Percentiles rank a stretch among this genome's conserved stretches.
Evolutionary conservation across 139 green algal species (phyloP).

Genomic region (Chloropicon primus): DNA sequence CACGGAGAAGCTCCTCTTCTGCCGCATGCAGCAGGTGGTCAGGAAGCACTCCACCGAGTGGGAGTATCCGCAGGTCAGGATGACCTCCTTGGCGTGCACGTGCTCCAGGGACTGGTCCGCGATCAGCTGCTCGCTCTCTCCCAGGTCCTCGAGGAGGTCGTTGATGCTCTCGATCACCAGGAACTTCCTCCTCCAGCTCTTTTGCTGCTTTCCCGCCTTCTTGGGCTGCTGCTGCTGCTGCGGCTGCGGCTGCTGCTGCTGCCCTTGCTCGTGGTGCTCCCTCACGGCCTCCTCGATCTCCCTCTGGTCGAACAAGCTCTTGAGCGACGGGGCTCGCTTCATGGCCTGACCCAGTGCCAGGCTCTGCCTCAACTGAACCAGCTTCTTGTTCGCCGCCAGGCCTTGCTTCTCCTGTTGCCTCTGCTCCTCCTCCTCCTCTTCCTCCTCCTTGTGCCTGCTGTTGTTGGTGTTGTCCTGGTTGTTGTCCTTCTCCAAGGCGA

Average conservation of each 20-base stretch:
- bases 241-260: not conserved
- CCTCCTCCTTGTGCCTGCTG: not conserved
- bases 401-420: too few relatives aligned
- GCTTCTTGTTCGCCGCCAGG: not conserved
- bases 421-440: not conserved
- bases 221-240: not conserved
- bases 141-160: slow-evolving; percentile 85
- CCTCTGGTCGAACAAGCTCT: not conserved
- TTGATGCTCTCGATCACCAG: slow-evolving; percentile 83
- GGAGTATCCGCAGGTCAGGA: slow-evolving; percentile 3
- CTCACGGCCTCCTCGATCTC: not conserved
- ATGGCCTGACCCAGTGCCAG: not conserved
- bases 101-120: slow-evolving; percentile 75
- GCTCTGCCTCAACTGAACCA: not conserved
- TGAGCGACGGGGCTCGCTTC: not conserved
- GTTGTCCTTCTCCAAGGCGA: too few relatives aligned
- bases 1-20: slow-evolving; percentile 80
- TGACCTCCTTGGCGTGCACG: slow-evolving; percentile 77
- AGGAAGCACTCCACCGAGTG: slow-evolving; percentile 57
- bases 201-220: not conserved
- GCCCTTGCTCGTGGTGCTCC: not conserved
- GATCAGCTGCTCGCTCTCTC: slow-evolving; percentile 67
- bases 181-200: slow-evolving; percentile 41
- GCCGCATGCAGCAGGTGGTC: slow-evolving; percentile 38
- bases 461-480: too few relatives aligned